Evolutionary conservation across 1,284 basidiomycete species (phyloP).

Genomic region (Marasmius oreades): DNA sequence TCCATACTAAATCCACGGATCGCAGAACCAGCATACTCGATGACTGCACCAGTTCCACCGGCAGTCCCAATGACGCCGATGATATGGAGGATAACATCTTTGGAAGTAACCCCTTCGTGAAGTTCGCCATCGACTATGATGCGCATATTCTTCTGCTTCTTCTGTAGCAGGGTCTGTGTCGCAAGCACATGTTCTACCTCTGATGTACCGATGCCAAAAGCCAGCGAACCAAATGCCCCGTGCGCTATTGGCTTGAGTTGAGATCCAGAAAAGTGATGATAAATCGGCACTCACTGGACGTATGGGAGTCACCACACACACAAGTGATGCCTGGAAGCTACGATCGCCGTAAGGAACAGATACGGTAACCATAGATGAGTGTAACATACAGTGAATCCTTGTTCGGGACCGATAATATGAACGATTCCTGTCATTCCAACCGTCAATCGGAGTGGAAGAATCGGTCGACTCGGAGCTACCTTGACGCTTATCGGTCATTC

Average conservation of each 20-base stretch:
- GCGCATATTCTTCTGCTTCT: slow-evolving; percentile 95
- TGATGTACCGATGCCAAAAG: slow-evolving; percentile 95
- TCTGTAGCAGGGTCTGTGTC: slow-evolving; percentile 90
- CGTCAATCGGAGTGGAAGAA: neutral
- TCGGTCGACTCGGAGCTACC: slow-evolving; percentile 39
- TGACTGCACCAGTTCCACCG: slow-evolving; percentile 90
- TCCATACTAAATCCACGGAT: slow-evolving; percentile 94
- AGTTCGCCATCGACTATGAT: slow-evolving; percentile 88
- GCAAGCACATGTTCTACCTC: slow-evolving; percentile 98
- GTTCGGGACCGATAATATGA: slow-evolving; percentile 94
- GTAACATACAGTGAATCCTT: slow-evolving; percentile 82
- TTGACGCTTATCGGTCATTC: slow-evolving; percentile 88
- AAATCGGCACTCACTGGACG: slow-evolving; percentile 62
- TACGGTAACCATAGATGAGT: neutral
- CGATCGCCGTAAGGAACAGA: neutral
- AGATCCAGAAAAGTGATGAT: neutral
- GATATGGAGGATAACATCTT: slow-evolving; percentile 93
- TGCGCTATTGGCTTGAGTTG: slow-evolving; percentile 55
- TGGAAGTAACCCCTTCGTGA: slow-evolving; percentile 86
- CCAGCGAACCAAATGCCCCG: slow-evolving; percentile 93
- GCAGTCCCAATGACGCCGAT: slow-evolving; percentile 94
- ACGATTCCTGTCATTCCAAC: slow-evolving; percentile 71
- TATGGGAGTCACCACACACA: slow-evolving; percentile 96
- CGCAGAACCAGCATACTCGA: slow-evolving; percentile 91
- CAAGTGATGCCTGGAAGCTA: slow-evolving; percentile 93